A percentile compares a stretch with the other conserved stretches of the same genome.
phyloP scores from a whole-genome alignment of 305 asterid genomes.

The Lippia alba region DNA sequence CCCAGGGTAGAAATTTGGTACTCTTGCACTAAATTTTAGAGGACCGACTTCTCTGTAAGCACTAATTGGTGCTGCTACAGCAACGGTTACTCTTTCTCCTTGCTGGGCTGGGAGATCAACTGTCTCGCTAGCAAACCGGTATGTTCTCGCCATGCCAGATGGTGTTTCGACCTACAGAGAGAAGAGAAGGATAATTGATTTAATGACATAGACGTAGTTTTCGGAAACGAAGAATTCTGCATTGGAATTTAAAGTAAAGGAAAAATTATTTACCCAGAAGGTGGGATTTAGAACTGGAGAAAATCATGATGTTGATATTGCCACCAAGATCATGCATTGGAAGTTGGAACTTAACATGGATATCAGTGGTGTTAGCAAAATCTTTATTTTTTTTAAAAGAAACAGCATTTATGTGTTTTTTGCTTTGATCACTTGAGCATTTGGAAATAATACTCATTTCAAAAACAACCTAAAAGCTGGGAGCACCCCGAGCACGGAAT shows the following conservation, averaged over 20 bases:
- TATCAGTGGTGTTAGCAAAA: too few relatives aligned
- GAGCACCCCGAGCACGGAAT: too few relatives aligned
- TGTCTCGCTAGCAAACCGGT: slow-evolving; percentile 95
- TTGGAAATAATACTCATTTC: too few relatives aligned
- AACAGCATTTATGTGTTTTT: too few relatives aligned
- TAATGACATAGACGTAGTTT: neutral
- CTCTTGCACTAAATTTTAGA: slow-evolving; percentile 73
- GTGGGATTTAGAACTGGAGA: slow-evolving; percentile 14
- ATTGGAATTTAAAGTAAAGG: slow-evolving; percentile 16
- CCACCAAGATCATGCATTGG: slow-evolving; percentile 29
- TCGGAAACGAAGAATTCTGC: slow-evolving; percentile 24
- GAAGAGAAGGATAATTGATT: slow-evolving; percentile 26
- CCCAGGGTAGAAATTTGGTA: slow-evolving; percentile 84
- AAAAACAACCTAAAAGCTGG: too few relatives aligned
- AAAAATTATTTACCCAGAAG: slow-evolving; percentile 3
- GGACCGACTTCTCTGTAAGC: slow-evolving; percentile 82
- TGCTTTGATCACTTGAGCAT: too few relatives aligned
- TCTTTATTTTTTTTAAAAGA: too few relatives aligned
- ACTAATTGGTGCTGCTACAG: slow-evolving; percentile 80
- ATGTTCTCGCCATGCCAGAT: slow-evolving; percentile 86
- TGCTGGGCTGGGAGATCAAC: slow-evolving; percentile 94
- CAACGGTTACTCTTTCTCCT: slow-evolving; percentile 95
- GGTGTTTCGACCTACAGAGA: slow-evolving; percentile 85
- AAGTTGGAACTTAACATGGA: neutral
- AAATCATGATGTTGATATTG: neutral